Evolutionary conservation across 495 filamentous ascomycete genomes (phyloP).

Genomic region (Hypoxylon subgilvum): DNA sequence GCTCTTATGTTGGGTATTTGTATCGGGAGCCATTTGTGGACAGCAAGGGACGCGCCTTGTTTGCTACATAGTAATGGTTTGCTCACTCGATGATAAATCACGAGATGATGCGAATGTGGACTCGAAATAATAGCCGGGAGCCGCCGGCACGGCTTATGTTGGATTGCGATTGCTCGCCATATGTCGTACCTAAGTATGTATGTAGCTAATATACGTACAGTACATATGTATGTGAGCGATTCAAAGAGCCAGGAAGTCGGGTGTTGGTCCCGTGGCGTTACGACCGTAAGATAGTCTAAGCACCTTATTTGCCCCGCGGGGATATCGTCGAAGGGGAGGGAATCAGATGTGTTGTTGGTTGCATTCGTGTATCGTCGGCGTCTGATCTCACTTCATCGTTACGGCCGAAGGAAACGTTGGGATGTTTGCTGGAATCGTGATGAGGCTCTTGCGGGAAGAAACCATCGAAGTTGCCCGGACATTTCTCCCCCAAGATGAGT

Average conservation of each 20-base stretch:
- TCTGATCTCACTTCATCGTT: background rate
- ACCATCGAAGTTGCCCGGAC: too few relatives aligned
- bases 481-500: too few relatives aligned
- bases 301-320: constrained; percentile 34
- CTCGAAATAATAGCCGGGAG: constrained; percentile 7
- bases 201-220: too few relatives aligned
- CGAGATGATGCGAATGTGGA: background rate
- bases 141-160: constrained; percentile 19
- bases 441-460: too few relatives aligned
- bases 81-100: background rate
- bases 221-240: constrained; percentile 13
- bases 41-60: too few relatives aligned
- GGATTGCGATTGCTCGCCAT: too few relatives aligned
- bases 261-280: constrained; percentile 3
- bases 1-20: too few relatives aligned
- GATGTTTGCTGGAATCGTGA: too few relatives aligned
- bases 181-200: too few relatives aligned
- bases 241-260: constrained; percentile 1
- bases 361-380: background rate
- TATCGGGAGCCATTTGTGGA: too few relatives aligned
- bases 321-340: constrained; percentile 6
- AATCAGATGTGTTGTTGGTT: background rate
- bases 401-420: background rate
- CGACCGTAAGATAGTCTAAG: constrained; percentile 27
- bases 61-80: background rate